These are phyloP conservation scores for Myxozyma geophila DNA, from an alignment of 805 yeast species.

Conservation along the genomic window DNA sequence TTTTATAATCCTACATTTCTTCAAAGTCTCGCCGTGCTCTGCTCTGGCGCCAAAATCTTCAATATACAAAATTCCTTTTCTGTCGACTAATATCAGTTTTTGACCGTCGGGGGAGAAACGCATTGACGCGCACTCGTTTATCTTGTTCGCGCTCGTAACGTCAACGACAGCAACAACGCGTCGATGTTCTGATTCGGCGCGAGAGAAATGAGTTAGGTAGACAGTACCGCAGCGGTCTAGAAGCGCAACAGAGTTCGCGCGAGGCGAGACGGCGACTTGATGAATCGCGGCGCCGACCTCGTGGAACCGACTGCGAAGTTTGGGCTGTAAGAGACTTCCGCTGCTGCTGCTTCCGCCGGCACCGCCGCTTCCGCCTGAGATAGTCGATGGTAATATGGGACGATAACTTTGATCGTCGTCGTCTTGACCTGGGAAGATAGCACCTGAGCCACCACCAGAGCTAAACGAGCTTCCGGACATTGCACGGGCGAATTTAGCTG, in stretches of 20 bases:
- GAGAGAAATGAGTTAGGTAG: conserved; percentile 58
- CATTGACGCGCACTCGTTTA: conserved; percentile 77
- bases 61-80: conserved; percentile 77
- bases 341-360: conserved; percentile 9
- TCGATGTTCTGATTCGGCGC: conserved; percentile 59
- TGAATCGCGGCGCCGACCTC: conserved; percentile 85
- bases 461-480: conserved; percentile 19
- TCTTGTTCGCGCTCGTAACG: conserved; percentile 73
- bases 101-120: conserved; percentile 82
- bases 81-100: conserved; percentile 71
- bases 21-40: conserved; percentile 32
- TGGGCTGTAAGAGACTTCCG: conserved; percentile 57
- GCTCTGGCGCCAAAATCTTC: conserved; percentile 86
- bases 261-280: conserved; percentile 72
- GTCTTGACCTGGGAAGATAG: conserved; percentile 17
- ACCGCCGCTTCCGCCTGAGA: conserved; percentile 14
- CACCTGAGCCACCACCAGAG: not conserved
- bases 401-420: conserved; percentile 17
- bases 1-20: conserved; percentile 35
- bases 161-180: conserved; percentile 73
- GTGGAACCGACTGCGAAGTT: conserved; percentile 64
- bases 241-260: conserved; percentile 85
- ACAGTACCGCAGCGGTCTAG: conserved; percentile 78
- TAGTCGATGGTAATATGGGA: not conserved
- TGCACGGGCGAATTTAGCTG: conserved; percentile 16